Evolutionary conservation across 2,329 filamentous ascomycete genomes (phyloP).

Genomic region (Hirsutella rhossiliensis): DNA sequence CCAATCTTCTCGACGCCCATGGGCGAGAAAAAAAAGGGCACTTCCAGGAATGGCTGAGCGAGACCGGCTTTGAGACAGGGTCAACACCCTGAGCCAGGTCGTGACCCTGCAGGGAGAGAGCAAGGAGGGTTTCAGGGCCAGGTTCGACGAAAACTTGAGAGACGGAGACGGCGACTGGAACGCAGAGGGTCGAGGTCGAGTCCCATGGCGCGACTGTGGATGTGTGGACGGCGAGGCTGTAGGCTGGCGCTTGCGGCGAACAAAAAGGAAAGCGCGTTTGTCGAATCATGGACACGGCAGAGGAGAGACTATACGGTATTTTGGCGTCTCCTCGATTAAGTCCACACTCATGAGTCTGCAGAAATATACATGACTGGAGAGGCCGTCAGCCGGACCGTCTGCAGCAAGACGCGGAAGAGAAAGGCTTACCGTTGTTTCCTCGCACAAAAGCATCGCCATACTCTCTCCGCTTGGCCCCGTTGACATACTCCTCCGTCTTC

Average conservation of each 20-base stretch:
- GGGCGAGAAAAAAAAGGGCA: conserved; percentile 39
- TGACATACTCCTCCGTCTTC: conserved; percentile 84
- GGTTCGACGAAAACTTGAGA: conserved; percentile 42
- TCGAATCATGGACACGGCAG: neutral
- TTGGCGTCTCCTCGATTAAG: too few relatives aligned
- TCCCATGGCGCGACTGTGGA: conserved; percentile 53
- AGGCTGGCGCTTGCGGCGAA: conserved; percentile 4
- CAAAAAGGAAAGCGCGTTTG: too few relatives aligned
- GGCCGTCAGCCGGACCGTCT: conserved; percentile 4
- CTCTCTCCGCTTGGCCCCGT: conserved; percentile 67
- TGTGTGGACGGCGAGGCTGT: conserved; percentile 45
- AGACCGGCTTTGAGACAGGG: conserved; percentile 52
- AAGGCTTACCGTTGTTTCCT: conserved; percentile 74
- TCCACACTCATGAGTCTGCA: conserved; percentile 36
- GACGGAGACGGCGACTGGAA: conserved; percentile 43
- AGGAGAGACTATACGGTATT: neutral
- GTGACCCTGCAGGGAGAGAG: conserved; percentile 41
- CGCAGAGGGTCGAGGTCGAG: conserved; percentile 46
- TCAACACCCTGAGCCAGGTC: conserved; percentile 57
- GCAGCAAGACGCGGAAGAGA: neutral
- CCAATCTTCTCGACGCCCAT: conserved; percentile 49
- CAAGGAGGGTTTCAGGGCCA: conserved; percentile 32
- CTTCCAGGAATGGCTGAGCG: conserved; percentile 46
- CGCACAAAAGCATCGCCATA: conserved; percentile 94
- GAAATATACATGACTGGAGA: conserved; percentile 57